phyloP scores from a whole-genome alignment of 2,329 filamentous ascomycete genomes.

The Alternaria longipes region DNA sequence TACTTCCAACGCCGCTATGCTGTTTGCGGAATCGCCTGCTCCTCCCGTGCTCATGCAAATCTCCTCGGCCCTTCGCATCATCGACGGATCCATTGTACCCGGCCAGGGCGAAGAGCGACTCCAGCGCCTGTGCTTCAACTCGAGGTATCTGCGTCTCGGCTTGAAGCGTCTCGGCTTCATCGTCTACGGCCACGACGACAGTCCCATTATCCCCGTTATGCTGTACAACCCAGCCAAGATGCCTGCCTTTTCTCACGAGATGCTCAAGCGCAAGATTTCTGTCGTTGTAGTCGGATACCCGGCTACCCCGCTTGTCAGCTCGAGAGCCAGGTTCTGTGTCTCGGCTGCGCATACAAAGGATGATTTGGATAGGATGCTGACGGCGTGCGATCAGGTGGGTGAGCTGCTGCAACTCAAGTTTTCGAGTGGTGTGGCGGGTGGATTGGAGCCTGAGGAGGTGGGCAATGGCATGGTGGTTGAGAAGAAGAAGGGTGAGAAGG shows the following conservation, averaged over 20 bases:
- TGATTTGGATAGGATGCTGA: constrained; percentile 87
- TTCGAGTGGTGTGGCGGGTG: constrained; percentile 93
- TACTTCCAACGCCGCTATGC: constrained; percentile 82
- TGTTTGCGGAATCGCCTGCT: constrained; percentile 86
- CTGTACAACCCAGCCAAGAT: constrained; percentile 99
- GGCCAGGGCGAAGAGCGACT: constrained; percentile 96
- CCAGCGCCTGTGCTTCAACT: constrained; percentile 97
- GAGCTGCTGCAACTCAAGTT: constrained; percentile 95
- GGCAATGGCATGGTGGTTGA: constrained; percentile 60
- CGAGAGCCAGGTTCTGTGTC: constrained; percentile 93
- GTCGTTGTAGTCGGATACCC: constrained; percentile 98
- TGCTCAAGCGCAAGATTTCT: constrained; percentile 97
- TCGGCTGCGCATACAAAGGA: constrained; percentile 98
- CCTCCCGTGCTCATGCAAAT: constrained; percentile 94
- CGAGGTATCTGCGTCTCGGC: constrained; percentile 94
- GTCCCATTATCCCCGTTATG: constrained; percentile 91
- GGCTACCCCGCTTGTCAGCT: constrained; percentile 93
- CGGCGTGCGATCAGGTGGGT: constrained; percentile 91
- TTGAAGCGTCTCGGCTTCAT: constrained; percentile 97
- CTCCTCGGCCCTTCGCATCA: constrained; percentile 83
- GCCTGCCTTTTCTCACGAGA: constrained; percentile 97
- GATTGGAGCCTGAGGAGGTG: constrained; percentile 79
- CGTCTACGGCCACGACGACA: constrained; percentile 96
- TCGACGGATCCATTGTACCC: constrained; percentile 84
- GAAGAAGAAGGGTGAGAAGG: constrained; percentile 56